Evolutionary conservation across 352 stramenopile genomes (phyloP).

Genomic region (Phytopythium cucurbitacearum): DNA sequence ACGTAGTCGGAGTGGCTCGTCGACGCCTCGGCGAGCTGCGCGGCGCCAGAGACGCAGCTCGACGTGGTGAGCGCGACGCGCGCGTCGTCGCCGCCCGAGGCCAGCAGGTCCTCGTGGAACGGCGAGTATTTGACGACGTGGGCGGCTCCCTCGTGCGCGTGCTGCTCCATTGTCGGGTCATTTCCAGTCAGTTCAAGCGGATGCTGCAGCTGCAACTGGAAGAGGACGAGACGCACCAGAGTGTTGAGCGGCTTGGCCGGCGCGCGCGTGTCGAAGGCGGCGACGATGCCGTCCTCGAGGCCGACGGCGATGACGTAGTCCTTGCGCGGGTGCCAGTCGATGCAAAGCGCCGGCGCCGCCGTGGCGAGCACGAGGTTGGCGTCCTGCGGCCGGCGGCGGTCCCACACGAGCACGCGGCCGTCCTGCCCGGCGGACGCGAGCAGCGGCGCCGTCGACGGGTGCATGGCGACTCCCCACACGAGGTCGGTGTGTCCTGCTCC

Average conservation of each 20-base stretch:
- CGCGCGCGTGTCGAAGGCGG: slow-evolving; percentile 66
- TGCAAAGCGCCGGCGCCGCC: slow-evolving; percentile 30
- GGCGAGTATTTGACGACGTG: slow-evolving; percentile 67
- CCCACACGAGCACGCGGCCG: slow-evolving; percentile 68
- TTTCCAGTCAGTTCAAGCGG: slow-evolving; percentile 4
- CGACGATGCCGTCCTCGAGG: slow-evolving; percentile 57
- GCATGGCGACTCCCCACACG: slow-evolving; percentile 66
- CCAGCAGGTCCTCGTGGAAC: slow-evolving; percentile 52
- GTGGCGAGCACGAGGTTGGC: slow-evolving; percentile 38
- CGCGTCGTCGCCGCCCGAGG: slow-evolving; percentile 61
- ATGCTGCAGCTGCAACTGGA: neutral
- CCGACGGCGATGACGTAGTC: slow-evolving; percentile 53
- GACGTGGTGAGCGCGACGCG: slow-evolving; percentile 35
- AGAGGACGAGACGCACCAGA: slow-evolving; percentile 14
- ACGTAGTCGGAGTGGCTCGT: slow-evolving; percentile 61
- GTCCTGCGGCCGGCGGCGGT: slow-evolving; percentile 44
- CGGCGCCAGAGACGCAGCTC: slow-evolving; percentile 20
- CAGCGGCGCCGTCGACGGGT: slow-evolving; percentile 28
- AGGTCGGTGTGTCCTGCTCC: slow-evolving; percentile 57
- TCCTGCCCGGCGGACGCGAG: slow-evolving; percentile 67
- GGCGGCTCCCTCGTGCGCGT: slow-evolving; percentile 39
- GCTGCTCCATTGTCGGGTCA: neutral
- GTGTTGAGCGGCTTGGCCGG: slow-evolving; percentile 31
- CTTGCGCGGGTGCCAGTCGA: slow-evolving; percentile 73
- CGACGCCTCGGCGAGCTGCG: slow-evolving; percentile 14